Evolutionary conservation across 2,329 filamentous ascomycete genomes (phyloP).

Genomic region (Trichoderma breve): DNA sequence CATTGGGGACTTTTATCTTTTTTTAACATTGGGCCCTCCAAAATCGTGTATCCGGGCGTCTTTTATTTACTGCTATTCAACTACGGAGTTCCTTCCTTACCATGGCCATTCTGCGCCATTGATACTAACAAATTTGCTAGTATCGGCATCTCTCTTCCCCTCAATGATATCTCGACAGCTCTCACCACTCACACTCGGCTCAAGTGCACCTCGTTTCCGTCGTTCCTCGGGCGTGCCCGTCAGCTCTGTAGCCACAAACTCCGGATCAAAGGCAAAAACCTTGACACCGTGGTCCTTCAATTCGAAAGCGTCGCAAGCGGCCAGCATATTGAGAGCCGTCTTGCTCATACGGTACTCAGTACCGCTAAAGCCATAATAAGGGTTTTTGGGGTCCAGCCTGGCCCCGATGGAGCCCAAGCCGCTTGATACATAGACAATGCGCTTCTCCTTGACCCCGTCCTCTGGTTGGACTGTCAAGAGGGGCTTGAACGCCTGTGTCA

Average conservation of each 20-base stretch:
- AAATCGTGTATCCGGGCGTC: neutral
- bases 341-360: conserved; percentile 36
- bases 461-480: conserved; percentile 31
- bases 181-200: conserved; percentile 15
- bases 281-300: conserved; percentile 30
- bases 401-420: conserved; percentile 32
- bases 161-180: conserved; percentile 20
- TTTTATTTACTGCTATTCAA: neutral
- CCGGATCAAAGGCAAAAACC: conserved; percentile 36
- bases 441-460: neutral
- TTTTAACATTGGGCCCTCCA: neutral
- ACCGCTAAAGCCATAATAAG: neutral
- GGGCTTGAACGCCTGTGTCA: conserved; percentile 33
- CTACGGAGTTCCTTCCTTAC: neutral
- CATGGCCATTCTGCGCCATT: neutral
- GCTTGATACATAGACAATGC: conserved; percentile 36
- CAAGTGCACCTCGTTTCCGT: neutral
- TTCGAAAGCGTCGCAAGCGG: conserved; percentile 29
- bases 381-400: conserved; percentile 21
- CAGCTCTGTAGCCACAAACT: conserved; percentile 35
- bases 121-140: conserved; percentile 15
- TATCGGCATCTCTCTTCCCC: conserved; percentile 22
- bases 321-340: conserved; percentile 38
- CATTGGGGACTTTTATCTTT: neutral
- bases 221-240: conserved; percentile 25